Evolutionary conservation across 1,284 basidiomycete genomes (phyloP).

Genomic region (Nidula niveotomentosa): DNA sequence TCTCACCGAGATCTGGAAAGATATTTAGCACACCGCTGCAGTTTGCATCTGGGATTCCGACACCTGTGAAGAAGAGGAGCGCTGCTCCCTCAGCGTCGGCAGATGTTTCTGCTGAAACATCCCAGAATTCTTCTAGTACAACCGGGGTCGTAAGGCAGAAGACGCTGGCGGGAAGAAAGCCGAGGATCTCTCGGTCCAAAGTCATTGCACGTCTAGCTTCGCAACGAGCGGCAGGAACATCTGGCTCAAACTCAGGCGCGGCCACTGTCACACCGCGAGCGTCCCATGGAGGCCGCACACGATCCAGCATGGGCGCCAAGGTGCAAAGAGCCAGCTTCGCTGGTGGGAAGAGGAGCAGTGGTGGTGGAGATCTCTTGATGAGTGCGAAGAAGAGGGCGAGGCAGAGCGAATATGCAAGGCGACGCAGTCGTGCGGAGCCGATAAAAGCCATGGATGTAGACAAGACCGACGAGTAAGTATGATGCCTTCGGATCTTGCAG

Average conservation of each 20-base stretch:
- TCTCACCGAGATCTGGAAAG: slow-evolving; percentile 29
- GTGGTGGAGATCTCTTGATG: slow-evolving; percentile 38
- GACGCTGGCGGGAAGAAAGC: slow-evolving; percentile 52
- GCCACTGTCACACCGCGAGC: slow-evolving; percentile 13
- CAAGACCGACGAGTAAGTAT: background rate
- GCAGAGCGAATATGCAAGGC: slow-evolving; percentile 64
- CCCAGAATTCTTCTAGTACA: background rate
- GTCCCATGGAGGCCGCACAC: slow-evolving; percentile 29
- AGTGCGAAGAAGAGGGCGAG: slow-evolving; percentile 65
- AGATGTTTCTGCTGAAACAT: background rate
- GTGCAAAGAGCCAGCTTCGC: slow-evolving; percentile 44
- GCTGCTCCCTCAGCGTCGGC: background rate
- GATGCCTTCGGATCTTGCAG: background rate
- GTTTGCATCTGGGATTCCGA: slow-evolving; percentile 35
- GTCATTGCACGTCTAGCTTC: slow-evolving; percentile 74
- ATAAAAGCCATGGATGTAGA: slow-evolving; percentile 1
- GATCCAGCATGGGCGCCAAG: slow-evolving; percentile 58
- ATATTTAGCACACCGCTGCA: slow-evolving; percentile 57
- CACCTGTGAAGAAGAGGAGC: slow-evolving; percentile 24
- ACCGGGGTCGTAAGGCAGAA: slow-evolving; percentile 26
- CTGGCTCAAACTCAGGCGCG: background rate
- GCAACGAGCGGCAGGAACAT: slow-evolving; percentile 47
- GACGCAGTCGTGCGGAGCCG: slow-evolving; percentile 35
- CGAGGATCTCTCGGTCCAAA: slow-evolving; percentile 74
- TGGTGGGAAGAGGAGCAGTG: slow-evolving; percentile 33